A percentile compares a stretch with the other conserved stretches of the same genome.
These are phyloP conservation scores for Colletotrichum sp. DNA, from an alignment of 2,329 filamentous ascomycete species.

Conservation along the genomic window DNA sequence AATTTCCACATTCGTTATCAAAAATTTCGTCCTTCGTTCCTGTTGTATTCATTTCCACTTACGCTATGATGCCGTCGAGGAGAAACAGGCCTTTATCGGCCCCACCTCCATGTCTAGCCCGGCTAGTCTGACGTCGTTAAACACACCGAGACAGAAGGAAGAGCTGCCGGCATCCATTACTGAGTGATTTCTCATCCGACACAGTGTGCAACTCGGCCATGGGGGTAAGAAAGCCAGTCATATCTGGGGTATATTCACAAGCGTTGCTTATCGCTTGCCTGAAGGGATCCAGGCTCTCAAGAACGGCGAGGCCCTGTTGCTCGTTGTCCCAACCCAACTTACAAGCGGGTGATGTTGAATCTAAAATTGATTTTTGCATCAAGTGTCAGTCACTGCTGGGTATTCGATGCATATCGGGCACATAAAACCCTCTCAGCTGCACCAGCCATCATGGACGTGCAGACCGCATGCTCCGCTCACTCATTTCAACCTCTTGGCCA, in stretches of 20 bases:
- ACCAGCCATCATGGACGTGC: background rate
- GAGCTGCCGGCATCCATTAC: background rate
- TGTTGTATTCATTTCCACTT: background rate
- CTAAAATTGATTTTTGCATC: background rate
- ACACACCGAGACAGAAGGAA: background rate
- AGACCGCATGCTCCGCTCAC: background rate
- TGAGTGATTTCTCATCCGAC: background rate
- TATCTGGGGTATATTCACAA: background rate
- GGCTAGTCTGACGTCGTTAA: background rate
- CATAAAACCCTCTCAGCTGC: background rate
- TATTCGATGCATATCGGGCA: background rate
- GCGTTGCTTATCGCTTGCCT: too few species aligned
- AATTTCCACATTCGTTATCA: background rate
- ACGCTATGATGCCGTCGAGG: background rate
- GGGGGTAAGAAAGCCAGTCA: background rate
- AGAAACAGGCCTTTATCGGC: background rate
- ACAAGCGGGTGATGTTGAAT: background rate
- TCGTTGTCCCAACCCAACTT: background rate
- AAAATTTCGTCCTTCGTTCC: background rate
- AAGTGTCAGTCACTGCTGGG: background rate
- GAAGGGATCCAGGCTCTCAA: too few species aligned
- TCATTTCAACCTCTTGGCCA: background rate
- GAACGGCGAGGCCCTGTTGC: background rate
- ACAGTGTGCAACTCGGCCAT: background rate
- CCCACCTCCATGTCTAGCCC: background rate